These are phyloP conservation scores for Paspalum notatum DNA, from an alignment of 176 grass and related monocot species.

Conservation along the genomic window DNA sequence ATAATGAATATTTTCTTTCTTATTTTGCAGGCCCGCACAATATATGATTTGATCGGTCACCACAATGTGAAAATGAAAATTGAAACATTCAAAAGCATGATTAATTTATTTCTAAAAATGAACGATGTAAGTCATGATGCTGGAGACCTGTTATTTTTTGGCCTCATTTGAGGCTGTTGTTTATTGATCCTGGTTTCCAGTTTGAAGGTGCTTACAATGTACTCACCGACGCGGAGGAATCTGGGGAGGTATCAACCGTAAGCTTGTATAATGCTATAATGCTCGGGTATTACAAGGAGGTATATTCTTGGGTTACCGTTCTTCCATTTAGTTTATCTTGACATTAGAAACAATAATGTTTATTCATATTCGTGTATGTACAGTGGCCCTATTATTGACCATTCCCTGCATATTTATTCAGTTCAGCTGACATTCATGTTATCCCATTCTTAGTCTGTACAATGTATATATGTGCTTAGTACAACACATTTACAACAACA, in stretches of 20 bases:
- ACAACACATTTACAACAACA: too few species aligned
- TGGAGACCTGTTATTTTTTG: constrained; percentile 28
- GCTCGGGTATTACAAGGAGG: constrained; percentile 85
- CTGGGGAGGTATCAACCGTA: constrained; percentile 63
- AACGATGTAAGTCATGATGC: constrained; percentile 84
- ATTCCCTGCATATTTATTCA: constrained; percentile 41
- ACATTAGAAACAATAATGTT: constrained; percentile 17
- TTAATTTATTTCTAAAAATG: constrained; percentile 75
- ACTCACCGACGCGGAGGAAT: constrained; percentile 65
- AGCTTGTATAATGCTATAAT: constrained; percentile 89
- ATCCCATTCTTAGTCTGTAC: constrained; percentile 25
- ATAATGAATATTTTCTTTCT: constrained; percentile 14
- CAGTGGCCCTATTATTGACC: constrained; percentile 21
- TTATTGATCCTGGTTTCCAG: constrained; percentile 56
- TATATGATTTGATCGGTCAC: constrained; percentile 69
- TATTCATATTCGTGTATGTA: constrained; percentile 13
- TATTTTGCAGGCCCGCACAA: constrained; percentile 67
- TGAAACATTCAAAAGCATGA: constrained; percentile 79
- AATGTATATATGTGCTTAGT: constrained; percentile 2
- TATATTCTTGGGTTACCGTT: constrained; percentile 36
- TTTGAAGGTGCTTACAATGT: constrained; percentile 87
- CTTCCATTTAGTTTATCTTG: constrained; percentile 39
- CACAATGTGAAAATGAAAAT: constrained; percentile 72
- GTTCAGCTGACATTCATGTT: constrained; percentile 21
- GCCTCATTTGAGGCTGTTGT: constrained; percentile 30